Conservation (phyloP, 139 green algal genomes). For the Zygnema circumcarinatum region DNA sequence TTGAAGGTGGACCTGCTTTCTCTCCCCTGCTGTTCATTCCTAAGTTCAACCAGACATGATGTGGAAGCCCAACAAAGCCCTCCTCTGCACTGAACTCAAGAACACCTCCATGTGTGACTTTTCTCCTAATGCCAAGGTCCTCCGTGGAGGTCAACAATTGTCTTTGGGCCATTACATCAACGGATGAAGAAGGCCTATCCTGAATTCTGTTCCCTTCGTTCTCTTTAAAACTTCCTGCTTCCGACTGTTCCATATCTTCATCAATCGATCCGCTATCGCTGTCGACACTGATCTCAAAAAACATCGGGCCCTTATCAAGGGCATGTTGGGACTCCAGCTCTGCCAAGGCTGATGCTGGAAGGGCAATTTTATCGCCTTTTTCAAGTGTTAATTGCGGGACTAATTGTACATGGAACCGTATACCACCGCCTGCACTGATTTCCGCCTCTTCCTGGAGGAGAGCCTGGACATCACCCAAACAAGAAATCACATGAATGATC, state of each 20-base stretch:
- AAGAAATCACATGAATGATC: background rate
- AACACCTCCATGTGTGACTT: constrained; percentile 51
- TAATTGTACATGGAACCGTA: constrained; percentile 40
- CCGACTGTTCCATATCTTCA: background rate
- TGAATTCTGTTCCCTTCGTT: background rate
- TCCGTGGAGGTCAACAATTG: background rate
- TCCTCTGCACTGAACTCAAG: constrained; percentile 59
- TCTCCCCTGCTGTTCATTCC: constrained; percentile 4
- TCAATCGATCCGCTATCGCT: background rate
- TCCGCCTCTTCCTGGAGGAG: constrained; percentile 22
- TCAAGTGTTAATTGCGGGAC: constrained; percentile 12
- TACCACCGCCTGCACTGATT: constrained; percentile 31
- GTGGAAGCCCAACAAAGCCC: constrained; percentile 46
- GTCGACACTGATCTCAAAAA: constrained; percentile 46
- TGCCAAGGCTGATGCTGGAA: constrained; percentile 40
- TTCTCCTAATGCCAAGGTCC: background rate
- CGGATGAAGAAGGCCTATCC: background rate
- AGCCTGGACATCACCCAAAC: constrained; percentile 15
- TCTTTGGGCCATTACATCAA: no score
- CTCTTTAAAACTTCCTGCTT: background rate
- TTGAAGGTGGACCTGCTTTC: background rate
- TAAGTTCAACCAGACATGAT: constrained; percentile 25
- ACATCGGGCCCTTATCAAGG: constrained; percentile 60
- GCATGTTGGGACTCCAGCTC: constrained; percentile 20
- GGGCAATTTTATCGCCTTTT: constrained; percentile 48